These are phyloP conservation scores for Exophiala aquamarina DNA, from an alignment of 2,329 filamentous ascomycete genomes.

Conservation along the genomic window DNA sequence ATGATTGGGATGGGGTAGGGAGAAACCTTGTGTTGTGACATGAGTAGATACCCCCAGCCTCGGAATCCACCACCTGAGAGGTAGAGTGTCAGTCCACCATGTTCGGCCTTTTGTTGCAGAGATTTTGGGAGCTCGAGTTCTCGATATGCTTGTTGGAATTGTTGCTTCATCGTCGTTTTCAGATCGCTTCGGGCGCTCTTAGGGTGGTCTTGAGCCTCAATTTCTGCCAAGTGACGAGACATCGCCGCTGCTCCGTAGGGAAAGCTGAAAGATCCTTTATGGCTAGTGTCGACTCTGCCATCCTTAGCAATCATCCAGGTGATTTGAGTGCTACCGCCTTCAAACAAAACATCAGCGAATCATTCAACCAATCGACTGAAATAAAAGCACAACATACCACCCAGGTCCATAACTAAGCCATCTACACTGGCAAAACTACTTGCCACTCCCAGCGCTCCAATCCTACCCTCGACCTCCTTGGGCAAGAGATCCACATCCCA, in stretches of 20 bases:
- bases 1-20: conserved; percentile 84
- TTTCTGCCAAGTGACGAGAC: conserved; percentile 53
- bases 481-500: conserved; percentile 71
- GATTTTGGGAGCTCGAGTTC: conserved; percentile 59
- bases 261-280: conserved; percentile 61
- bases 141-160: conserved; percentile 61
- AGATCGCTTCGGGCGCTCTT: conserved; percentile 40
- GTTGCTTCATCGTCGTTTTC: conserved; percentile 47
- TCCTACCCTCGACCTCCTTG: conserved; percentile 77
- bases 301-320: conserved; percentile 61
- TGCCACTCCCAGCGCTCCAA: conserved; percentile 80
- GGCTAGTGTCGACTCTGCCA: conserved; percentile 52
- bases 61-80: conserved; percentile 88
- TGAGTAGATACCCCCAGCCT: conserved; percentile 86
- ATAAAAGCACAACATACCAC: conserved; percentile 36
- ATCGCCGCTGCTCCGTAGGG: conserved; percentile 71
- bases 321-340: conserved; percentile 55
- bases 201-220: conserved; percentile 20
- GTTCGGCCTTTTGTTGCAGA: conserved; percentile 41
- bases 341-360: not conserved
- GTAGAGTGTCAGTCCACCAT: conserved; percentile 67
- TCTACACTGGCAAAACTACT: conserved; percentile 70
- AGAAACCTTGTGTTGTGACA: conserved; percentile 69
- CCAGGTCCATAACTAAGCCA: conserved; percentile 83
- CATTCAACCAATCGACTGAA: not conserved